A percentile compares a stretch with the other conserved stretches of the same genome.
phyloP scores from a whole-genome alignment of 805 yeast genomes.

The Isabelozyma pseudorhagii region DNA sequence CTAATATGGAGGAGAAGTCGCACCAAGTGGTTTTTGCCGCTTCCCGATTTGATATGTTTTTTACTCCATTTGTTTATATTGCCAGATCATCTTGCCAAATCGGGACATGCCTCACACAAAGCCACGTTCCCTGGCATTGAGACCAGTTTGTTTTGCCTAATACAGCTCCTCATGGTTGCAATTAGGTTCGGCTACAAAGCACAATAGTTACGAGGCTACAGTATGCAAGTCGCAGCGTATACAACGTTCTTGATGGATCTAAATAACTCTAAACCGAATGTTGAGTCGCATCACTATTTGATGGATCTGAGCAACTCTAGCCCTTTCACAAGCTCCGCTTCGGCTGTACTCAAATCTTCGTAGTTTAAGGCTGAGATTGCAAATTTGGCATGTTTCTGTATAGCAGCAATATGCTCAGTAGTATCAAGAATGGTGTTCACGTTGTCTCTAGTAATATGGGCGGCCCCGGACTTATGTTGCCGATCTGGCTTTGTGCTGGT shows the following conservation, averaged over 20 bases:
- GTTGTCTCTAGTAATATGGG: constrained; percentile 28
- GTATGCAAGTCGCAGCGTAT: neutral
- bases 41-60: neutral
- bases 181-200: neutral
- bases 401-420: constrained; percentile 53
- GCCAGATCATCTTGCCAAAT: neutral
- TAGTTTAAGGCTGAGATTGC: constrained; percentile 78
- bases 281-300: neutral
- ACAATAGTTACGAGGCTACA: neutral
- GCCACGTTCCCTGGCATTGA: neutral
- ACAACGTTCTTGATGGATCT: too few relatives aligned
- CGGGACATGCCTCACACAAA: neutral
- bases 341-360: constrained; percentile 70
- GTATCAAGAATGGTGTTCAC: constrained; percentile 50
- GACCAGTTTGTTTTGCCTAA: neutral
- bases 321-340: constrained; percentile 55
- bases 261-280: too few relatives aligned
- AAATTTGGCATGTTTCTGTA: constrained; percentile 69
- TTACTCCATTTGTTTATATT: neutral
- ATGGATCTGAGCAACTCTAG: constrained; percentile 36
- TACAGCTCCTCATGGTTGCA: neutral
- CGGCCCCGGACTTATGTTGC: neutral
- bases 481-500: neutral
- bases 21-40: neutral
- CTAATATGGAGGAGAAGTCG: neutral